phyloP scores from a whole-genome alignment of 176 grass and related monocot genomes.

The Ensete glaucum region DNA sequence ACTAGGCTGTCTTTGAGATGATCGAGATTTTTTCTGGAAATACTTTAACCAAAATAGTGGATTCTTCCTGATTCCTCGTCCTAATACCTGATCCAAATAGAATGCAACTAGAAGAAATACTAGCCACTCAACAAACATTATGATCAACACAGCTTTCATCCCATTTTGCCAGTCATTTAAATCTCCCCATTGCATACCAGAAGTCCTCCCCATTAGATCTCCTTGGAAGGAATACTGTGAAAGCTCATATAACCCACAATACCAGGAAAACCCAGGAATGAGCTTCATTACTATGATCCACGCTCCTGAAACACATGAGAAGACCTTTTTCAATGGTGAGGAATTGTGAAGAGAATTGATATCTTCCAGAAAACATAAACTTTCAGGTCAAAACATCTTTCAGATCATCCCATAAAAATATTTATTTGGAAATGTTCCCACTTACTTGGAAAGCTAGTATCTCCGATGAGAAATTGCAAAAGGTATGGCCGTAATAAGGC shows the following conservation, averaged over 20 bases:
- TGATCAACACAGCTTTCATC: slow-evolving; percentile 56
- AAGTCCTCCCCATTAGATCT: slow-evolving; percentile 36
- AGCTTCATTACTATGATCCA: slow-evolving; percentile 79
- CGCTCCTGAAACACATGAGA: slow-evolving; percentile 35
- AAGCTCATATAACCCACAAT: slow-evolving; percentile 68
- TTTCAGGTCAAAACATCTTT: neutral
- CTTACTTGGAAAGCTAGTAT: slow-evolving; percentile 66
- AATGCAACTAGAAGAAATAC: slow-evolving; percentile 51
- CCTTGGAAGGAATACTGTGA: slow-evolving; percentile 46
- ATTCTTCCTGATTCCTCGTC: slow-evolving; percentile 22
- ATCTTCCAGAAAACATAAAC: slow-evolving; percentile 8
- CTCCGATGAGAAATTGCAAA: slow-evolving; percentile 53
- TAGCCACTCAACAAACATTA: slow-evolving; percentile 77
- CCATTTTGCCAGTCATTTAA: slow-evolving; percentile 49
- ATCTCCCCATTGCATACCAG: slow-evolving; percentile 71
- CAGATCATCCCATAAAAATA: slow-evolving; percentile 1
- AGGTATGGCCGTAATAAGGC: slow-evolving; percentile 63
- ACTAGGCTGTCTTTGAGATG: slow-evolving; percentile 30
- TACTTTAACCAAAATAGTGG: slow-evolving; percentile 45
- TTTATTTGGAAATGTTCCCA: neutral
- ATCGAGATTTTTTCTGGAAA: slow-evolving; percentile 32
- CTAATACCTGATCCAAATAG: slow-evolving; percentile 51
- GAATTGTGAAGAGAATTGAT: neutral
- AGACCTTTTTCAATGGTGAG: neutral
- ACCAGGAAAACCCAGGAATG: slow-evolving; percentile 80